phyloP scores from a whole-genome alignment of 2,329 filamentous ascomycete genomes.

The Botryotinia calthae region DNA sequence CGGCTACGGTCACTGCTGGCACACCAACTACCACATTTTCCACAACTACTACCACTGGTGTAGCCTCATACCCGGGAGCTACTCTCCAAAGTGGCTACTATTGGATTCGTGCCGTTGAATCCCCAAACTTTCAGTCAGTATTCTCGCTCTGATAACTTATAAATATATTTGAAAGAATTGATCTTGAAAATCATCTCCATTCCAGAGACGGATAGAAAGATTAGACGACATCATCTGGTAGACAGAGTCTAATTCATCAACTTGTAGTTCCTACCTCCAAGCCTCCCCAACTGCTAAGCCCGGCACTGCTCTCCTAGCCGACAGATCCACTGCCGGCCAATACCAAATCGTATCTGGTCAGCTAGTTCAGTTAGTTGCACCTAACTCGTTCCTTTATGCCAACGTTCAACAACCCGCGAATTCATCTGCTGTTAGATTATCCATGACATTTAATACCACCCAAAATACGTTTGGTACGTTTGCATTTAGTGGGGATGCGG shows the following conservation, averaged over 20 bases:
- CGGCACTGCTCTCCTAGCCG: slow-evolving; percentile 51
- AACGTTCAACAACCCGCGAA: slow-evolving; percentile 35
- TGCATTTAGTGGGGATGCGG: slow-evolving; percentile 55
- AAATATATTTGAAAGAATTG: neutral
- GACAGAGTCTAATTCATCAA: neutral
- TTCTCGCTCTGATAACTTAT: neutral
- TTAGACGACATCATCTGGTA: neutral
- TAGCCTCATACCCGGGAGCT: neutral
- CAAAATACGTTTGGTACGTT: slow-evolving; percentile 56
- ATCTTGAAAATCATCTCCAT: neutral
- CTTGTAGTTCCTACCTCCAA: slow-evolving; percentile 45
- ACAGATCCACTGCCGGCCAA: slow-evolving; percentile 54
- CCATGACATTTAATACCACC: slow-evolving; percentile 50
- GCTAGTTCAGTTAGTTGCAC: slow-evolving; percentile 47
- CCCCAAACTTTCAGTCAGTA: slow-evolving; percentile 54
- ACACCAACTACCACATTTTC: slow-evolving; percentile 31
- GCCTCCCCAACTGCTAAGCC: slow-evolving; percentile 45
- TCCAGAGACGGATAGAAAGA: neutral
- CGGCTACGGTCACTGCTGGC: slow-evolving; percentile 18
- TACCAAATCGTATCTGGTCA: slow-evolving; percentile 56
- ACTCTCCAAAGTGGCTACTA: slow-evolving; percentile 22
- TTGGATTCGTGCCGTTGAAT: slow-evolving; percentile 56
- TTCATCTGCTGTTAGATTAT: slow-evolving; percentile 48
- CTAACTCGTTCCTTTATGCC: slow-evolving; percentile 31
- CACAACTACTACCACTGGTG: slow-evolving; percentile 2